Evolutionary conservation across 805 yeast species (phyloP).

Genomic region (Blastobotrys terrestris): DNA sequence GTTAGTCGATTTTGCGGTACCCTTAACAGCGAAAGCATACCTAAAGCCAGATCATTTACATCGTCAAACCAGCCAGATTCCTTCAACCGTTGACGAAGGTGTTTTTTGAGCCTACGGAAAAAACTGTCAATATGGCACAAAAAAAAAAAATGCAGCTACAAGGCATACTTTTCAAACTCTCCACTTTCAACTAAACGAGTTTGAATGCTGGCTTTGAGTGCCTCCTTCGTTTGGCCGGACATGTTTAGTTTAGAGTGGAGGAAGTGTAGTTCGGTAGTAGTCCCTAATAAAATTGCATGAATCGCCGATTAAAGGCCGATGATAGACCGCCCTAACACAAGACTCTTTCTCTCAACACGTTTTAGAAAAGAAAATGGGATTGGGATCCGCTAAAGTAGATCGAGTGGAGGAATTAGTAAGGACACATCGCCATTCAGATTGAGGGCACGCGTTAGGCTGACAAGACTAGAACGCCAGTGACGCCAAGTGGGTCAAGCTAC

Average conservation of each 20-base stretch:
- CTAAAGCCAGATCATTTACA: conserved; percentile 53
- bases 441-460: no score
- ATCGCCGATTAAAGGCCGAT: no score
- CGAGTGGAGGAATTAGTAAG: conserved; percentile 20
- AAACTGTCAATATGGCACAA: not conserved
- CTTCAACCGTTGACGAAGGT: conserved; percentile 53
- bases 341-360: no score
- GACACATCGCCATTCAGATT: not conserved
- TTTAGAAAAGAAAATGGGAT: conserved; percentile 8
- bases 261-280: no score
- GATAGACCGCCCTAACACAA: no score
- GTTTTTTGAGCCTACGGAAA: conserved; percentile 11
- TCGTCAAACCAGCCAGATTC: conserved; percentile 86
- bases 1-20: not conserved
- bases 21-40: conserved; percentile 32
- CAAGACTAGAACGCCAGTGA: conserved; percentile 32
- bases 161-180: conserved; percentile 56
- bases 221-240: not conserved
- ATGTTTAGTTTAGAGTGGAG: no score
- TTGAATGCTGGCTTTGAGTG: conserved; percentile 48
- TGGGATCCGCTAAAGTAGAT: conserved; percentile 27
- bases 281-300: no score
- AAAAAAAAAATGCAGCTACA: no score
- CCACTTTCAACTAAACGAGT: conserved; percentile 69
- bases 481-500: conserved; percentile 57